Evolutionary conservation across 2,329 filamentous ascomycete species (phyloP), one percentile per base, ranked within the genome.

Genomic region (Emydomyces testavorans): DNA sequence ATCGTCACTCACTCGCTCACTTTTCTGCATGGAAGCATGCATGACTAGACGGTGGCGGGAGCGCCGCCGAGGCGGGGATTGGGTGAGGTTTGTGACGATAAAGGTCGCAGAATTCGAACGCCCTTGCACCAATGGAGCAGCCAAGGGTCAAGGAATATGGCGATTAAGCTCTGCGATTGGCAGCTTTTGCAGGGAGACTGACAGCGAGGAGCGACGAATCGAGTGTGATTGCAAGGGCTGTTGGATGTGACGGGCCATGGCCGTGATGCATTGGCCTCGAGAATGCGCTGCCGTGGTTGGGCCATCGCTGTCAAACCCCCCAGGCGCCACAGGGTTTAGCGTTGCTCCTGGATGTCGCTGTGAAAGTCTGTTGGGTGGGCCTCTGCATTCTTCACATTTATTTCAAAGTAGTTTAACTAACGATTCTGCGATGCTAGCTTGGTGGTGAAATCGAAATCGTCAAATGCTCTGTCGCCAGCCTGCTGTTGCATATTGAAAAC

Each of bases 211-310:
- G 29, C 15, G 20, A 32, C 40, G 29, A 34, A 24, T 37, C n/a
- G n/a, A 28, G 32, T 36, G 42, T 45, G 42, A 45, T 36, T 24
- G 42, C 42, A 45, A 45, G 42, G 42, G 29, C 29, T 36, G 31
- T 16, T 16, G 35, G 42, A 45, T 45, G 42, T 45, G 42, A 45
- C 28, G 32, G 28, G 32, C 23, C 42, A 37, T 36, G 42, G 42
- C 24, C 34, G 5, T 45, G 20, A 13, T 45, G 42, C 42, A 45
- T 26, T 8, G 20, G 34, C 16, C 39, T 43, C 40, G 16, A 13
- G 16, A 34, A 21, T 20, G 16, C 7, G 3, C 35, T 13, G 32
- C 34, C 26, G 42, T 45, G 42, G 42, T 45, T 45, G 42, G 42
- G 28, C 42, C 32, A 6, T 16, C 18, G 10, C 18, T 29, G 29